Percentiles rank a stretch among this genome's conserved stretches.
These are phyloP conservation scores for Podaxis sp. DNA, from an alignment of 768 basidiomycete species.

Conservation along the genomic window DNA sequence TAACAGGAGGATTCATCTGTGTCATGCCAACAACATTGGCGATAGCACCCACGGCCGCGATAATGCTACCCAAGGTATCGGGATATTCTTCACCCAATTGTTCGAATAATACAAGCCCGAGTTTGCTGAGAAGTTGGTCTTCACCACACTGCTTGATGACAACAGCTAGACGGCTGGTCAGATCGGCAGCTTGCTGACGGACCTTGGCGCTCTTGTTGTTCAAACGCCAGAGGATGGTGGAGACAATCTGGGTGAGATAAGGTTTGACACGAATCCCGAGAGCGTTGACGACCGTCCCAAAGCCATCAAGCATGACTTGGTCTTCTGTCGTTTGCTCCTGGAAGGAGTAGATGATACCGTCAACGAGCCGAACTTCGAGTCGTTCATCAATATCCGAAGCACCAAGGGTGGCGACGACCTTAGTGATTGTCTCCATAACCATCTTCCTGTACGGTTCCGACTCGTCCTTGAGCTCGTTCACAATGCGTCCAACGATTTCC, in stretches of 20 bases:
- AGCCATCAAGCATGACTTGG: slow-evolving; percentile 98
- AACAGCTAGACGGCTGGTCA: slow-evolving; percentile 91
- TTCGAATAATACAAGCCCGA: slow-evolving; percentile 95
- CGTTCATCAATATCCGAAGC: slow-evolving; percentile 98
- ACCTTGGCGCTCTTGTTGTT: slow-evolving; percentile 99
- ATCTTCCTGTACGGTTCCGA: slow-evolving; percentile 95
- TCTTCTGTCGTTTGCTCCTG: slow-evolving; percentile 99
- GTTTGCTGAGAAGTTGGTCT: slow-evolving; percentile 91
- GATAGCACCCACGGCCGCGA: slow-evolving; percentile 97
- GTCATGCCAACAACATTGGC: slow-evolving; percentile 99
- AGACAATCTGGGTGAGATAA: slow-evolving; percentile 97
- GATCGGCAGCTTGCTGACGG: slow-evolving; percentile 97
- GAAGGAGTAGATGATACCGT: slow-evolving; percentile 99
- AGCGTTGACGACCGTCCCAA: slow-evolving; percentile 96
- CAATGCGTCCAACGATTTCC: slow-evolving; percentile 87
- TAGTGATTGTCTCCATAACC: slow-evolving; percentile 99
- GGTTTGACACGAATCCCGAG: slow-evolving; percentile 96
- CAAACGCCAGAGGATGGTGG: slow-evolving; percentile 97
- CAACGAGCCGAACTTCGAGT: slow-evolving; percentile 89
- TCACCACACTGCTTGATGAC: slow-evolving; percentile 99
- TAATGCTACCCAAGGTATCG: slow-evolving; percentile 98
- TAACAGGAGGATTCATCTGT: slow-evolving; percentile 99
- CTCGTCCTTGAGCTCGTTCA: slow-evolving; percentile 89
- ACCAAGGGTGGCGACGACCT: slow-evolving; percentile 88
- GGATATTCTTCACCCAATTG: slow-evolving; percentile 99